Conservation (phyloP, 2,329 filamentous ascomycete genomes). For the Chaetomiaceae sp. region DNA sequence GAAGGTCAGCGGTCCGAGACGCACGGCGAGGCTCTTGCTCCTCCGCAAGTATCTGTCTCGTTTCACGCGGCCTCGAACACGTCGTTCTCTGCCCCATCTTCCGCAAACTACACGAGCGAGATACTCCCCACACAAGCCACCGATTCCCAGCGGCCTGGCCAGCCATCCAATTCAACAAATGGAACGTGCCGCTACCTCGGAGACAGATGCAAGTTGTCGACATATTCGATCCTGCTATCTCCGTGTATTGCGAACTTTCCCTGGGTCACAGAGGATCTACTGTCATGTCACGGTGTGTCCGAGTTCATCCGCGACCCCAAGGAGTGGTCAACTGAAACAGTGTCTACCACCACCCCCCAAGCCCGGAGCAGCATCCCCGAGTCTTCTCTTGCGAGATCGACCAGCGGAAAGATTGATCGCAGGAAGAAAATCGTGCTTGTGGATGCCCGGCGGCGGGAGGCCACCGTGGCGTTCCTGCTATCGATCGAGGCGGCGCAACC, state of each 20-base stretch:
- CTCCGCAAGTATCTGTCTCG: slow-evolving; percentile 21
- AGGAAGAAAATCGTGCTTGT: slow-evolving; percentile 29
- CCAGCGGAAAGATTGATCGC: not conserved
- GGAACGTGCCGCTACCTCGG: slow-evolving; percentile 30
- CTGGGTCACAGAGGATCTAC: slow-evolving; percentile 33
- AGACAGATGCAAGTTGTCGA: slow-evolving; percentile 33
- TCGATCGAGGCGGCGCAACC: slow-evolving; percentile 22
- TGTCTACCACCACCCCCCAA: not conserved
- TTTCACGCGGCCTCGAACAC: slow-evolving; percentile 1
- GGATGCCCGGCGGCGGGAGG: slow-evolving; percentile 27
- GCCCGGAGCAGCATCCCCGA: not conserved
- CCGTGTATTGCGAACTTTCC: slow-evolving; percentile 35
- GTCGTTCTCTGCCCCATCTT: not conserved
- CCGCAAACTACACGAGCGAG: not conserved
- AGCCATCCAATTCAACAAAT: not conserved
- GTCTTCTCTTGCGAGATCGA: not conserved
- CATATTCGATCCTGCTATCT: slow-evolving; percentile 36
- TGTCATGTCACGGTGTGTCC: slow-evolving; percentile 38
- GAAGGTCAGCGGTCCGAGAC: not conserved
- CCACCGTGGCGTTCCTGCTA: slow-evolving; percentile 28
- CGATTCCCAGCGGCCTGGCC: not conserved
- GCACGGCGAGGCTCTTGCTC: slow-evolving; percentile 10
- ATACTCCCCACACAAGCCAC: not conserved
- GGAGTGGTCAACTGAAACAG: slow-evolving; percentile 26
- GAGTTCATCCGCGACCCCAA: slow-evolving; percentile 31